These are phyloP conservation scores for Phyllosticta paracitricarpa DNA, from an alignment of 2,329 filamentous ascomycete genomes.

Conservation along the genomic window DNA sequence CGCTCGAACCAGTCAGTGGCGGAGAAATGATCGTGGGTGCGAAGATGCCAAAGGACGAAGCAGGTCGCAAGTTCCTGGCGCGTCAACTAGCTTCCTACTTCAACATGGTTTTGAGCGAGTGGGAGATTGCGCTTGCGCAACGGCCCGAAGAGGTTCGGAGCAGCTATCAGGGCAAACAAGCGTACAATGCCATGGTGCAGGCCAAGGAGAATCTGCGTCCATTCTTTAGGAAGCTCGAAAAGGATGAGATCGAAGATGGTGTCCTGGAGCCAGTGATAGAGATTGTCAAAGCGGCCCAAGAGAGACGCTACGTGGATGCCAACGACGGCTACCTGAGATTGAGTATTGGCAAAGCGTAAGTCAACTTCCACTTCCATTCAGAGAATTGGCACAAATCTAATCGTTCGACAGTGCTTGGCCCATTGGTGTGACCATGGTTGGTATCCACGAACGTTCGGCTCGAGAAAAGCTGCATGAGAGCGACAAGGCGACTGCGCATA, in stretches of 20 bases:
- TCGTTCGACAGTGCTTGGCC: slow-evolving; percentile 62
- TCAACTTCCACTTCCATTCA: slow-evolving; percentile 10
- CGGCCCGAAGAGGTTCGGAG: slow-evolving; percentile 50
- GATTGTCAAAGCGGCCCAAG: slow-evolving; percentile 84
- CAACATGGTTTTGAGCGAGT: slow-evolving; percentile 86
- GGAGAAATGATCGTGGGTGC: slow-evolving; percentile 76
- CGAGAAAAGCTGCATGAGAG: slow-evolving; percentile 86
- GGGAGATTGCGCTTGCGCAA: slow-evolving; percentile 63
- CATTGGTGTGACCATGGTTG: slow-evolving; percentile 98
- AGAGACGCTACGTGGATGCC: slow-evolving; percentile 85
- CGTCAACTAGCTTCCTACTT: slow-evolving; percentile 91
- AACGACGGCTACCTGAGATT: slow-evolving; percentile 90
- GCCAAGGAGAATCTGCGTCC: slow-evolving; percentile 82
- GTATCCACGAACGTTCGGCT: slow-evolving; percentile 94
- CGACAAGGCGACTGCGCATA: slow-evolving; percentile 71
- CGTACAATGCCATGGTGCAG: slow-evolving; percentile 75
- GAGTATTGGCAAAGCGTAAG: slow-evolving; percentile 79
- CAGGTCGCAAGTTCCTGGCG: slow-evolving; percentile 62
- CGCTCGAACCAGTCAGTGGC: slow-evolving; percentile 67
- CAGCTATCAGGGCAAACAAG: slow-evolving; percentile 70
- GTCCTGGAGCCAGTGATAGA: slow-evolving; percentile 77
- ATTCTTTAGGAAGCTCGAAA: slow-evolving; percentile 82
- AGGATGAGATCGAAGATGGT: slow-evolving; percentile 65
- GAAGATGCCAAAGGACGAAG: slow-evolving; percentile 51
- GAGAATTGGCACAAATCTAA: not conserved